Evolutionary conservation across 1,139 yeast genomes (phyloP).

Genomic region (Pichia sp.): DNA sequence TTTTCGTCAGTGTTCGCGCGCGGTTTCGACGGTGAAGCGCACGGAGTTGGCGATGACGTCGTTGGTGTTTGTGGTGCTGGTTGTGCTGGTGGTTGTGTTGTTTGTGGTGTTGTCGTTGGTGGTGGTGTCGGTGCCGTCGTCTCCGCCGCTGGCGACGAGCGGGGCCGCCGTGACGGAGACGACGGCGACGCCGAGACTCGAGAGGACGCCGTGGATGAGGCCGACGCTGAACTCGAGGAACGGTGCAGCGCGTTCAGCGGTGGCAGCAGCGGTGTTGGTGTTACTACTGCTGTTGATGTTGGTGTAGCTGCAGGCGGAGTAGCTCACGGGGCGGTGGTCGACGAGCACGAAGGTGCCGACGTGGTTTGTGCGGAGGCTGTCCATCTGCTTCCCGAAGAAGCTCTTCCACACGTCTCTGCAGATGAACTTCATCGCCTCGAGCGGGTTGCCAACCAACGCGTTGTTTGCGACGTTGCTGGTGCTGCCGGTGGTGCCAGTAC

Average conservation of each 20-base stretch:
- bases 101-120: too few species aligned
- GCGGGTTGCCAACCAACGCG: constrained; percentile 11
- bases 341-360: constrained; percentile 74
- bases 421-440: constrained; percentile 83
- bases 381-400: constrained; percentile 79
- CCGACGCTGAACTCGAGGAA: constrained; percentile 83
- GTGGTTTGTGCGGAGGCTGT: constrained; percentile 86
- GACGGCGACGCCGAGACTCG: constrained; percentile 45
- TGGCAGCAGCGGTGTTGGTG: constrained; percentile 40
- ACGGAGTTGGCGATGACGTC: too few species aligned
- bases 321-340: constrained; percentile 38
- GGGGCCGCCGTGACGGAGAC: not conserved
- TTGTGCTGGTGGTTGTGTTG: too few species aligned
- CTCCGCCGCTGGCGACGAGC: not conserved
- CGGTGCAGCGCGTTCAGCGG: constrained; percentile 40
- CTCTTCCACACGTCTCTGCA: constrained; percentile 88
- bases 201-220: constrained; percentile 68
- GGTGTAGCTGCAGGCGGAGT: constrained; percentile 2
- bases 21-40: too few species aligned
- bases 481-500: too few species aligned
- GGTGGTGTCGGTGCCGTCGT: too few species aligned
- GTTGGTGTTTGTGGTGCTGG: too few species aligned
- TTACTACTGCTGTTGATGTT: not conserved
- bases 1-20: too few species aligned
- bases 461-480: constrained; percentile 8